Evolutionary conservation across 2,329 filamentous ascomycete species (phyloP).

Genomic region (Sarocladiaceae sp.): DNA sequence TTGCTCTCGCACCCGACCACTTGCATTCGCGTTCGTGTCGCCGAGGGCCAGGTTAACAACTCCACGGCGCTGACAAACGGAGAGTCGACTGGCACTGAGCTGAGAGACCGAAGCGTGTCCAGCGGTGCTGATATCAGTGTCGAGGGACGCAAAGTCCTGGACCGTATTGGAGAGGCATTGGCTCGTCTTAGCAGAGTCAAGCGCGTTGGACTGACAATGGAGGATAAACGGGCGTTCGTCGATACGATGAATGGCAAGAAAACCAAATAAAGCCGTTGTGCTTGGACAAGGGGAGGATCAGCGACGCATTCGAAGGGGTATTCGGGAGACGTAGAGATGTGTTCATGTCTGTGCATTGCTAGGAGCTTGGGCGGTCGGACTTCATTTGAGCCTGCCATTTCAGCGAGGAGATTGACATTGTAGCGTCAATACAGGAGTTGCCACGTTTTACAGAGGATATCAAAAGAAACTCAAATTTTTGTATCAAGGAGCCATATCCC

Average conservation of each 20-base stretch:
- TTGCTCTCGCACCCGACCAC: constrained; percentile 81
- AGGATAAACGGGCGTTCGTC: constrained; percentile 80
- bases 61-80: constrained; percentile 33
- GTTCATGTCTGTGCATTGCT: constrained; percentile 3
- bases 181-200: constrained; percentile 86
- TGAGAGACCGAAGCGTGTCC: constrained; percentile 21
- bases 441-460: too few relatives aligned
- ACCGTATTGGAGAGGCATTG: constrained; percentile 77
- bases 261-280: constrained; percentile 22
- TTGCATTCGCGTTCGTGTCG: constrained; percentile 86
- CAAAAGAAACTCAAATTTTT: not conserved
- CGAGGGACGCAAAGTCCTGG: constrained; percentile 68
- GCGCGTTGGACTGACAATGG: constrained; percentile 76
- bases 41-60: constrained; percentile 62
- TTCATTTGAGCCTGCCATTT: not conserved
- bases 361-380: constrained; percentile 2
- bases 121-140: constrained; percentile 30
- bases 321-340: not conserved
- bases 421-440: constrained; percentile 6
- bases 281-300: not conserved
- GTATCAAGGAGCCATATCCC: not conserved
- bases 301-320: not conserved
- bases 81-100: constrained; percentile 21
- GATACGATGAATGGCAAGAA: constrained; percentile 53
- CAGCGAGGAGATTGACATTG: not conserved